Percentiles rank a stretch among this genome's conserved stretches.
phyloP scores from a whole-genome alignment of 2,329 filamentous ascomycete species.

The Chrysosporium queenslandicum region DNA sequence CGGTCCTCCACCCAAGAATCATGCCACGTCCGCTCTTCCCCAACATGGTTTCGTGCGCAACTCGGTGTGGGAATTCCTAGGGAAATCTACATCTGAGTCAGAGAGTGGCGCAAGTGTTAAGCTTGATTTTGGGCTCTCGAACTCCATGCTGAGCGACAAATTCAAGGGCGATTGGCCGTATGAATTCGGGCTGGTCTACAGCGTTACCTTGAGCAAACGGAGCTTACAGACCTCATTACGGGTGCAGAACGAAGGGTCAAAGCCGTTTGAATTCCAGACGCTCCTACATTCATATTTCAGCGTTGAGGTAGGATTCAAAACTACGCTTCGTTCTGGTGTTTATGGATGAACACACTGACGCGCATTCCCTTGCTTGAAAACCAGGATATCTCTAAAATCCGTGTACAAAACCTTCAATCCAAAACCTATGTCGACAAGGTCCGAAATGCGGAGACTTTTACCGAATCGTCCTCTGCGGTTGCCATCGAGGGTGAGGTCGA shows the following conservation, averaged over 20 bases:
- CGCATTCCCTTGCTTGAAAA: not conserved
- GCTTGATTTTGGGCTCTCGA: constrained; percentile 87
- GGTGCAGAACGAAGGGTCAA: constrained; percentile 74
- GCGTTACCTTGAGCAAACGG: constrained; percentile 68
- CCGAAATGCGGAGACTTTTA: constrained; percentile 51
- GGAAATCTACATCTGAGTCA: constrained; percentile 67
- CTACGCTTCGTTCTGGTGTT: no score
- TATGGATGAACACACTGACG: no score
- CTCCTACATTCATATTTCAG: constrained; percentile 85
- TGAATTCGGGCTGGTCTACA: constrained; percentile 85
- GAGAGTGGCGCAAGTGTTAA: constrained; percentile 61
- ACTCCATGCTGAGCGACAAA: constrained; percentile 57
- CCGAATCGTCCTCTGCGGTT: constrained; percentile 55
- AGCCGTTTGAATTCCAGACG: constrained; percentile 82
- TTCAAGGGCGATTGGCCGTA: constrained; percentile 68
- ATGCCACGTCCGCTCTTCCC: constrained; percentile 66
- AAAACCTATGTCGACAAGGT: constrained; percentile 79
- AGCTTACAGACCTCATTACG: constrained; percentile 71
- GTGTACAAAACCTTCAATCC: constrained; percentile 64
- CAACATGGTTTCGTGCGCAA: constrained; percentile 48
- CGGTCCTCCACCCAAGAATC: constrained; percentile 65
- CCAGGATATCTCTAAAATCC: constrained; percentile 69
- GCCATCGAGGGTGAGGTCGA: constrained; percentile 72
- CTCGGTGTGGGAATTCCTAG: constrained; percentile 78
- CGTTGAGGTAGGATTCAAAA: constrained; percentile 57